These are phyloP conservation scores for Jatropha podagrica DNA, from an alignment of 441 rosid genomes.

Conservation along the genomic window DNA sequence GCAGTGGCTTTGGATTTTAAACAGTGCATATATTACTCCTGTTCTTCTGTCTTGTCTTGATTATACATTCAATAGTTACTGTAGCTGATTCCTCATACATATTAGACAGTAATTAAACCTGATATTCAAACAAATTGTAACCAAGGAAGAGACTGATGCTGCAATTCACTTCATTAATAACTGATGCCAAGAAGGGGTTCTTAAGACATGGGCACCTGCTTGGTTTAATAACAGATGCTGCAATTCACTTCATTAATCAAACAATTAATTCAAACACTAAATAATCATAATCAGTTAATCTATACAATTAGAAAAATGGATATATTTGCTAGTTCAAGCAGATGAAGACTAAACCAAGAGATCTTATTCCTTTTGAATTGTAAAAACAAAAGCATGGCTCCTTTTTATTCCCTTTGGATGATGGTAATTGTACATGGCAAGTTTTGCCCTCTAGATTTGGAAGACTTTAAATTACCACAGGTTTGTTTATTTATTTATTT, in stretches of 20 bases:
- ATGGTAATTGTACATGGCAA: neutral
- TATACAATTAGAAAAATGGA: too few relatives aligned
- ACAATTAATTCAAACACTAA: too few relatives aligned
- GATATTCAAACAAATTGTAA: neutral
- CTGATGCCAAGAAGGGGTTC: neutral
- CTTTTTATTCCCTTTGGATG: neutral
- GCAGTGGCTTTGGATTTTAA: conserved; percentile 8
- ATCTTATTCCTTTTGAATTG: too few relatives aligned
- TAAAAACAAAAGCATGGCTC: too few relatives aligned
- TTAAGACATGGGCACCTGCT: neutral
- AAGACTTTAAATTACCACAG: neutral
- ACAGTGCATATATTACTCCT: neutral
- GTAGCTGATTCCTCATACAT: neutral
- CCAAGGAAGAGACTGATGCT: neutral
- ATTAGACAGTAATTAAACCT: neutral
- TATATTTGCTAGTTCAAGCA: too few relatives aligned
- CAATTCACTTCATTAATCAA: too few relatives aligned
- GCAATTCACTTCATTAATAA: too few relatives aligned
- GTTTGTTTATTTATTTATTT: neutral
- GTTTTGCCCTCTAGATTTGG: neutral
- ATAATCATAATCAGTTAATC: too few relatives aligned
- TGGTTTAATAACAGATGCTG: too few relatives aligned
- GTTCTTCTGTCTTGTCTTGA: neutral
- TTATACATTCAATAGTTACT: too few relatives aligned
- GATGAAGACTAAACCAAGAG: too few relatives aligned